Evolutionary conservation across 2,329 filamentous ascomycete species (phyloP), one percentile per base, ranked within the genome.

Genomic region (Cadophora gregata): DNA sequence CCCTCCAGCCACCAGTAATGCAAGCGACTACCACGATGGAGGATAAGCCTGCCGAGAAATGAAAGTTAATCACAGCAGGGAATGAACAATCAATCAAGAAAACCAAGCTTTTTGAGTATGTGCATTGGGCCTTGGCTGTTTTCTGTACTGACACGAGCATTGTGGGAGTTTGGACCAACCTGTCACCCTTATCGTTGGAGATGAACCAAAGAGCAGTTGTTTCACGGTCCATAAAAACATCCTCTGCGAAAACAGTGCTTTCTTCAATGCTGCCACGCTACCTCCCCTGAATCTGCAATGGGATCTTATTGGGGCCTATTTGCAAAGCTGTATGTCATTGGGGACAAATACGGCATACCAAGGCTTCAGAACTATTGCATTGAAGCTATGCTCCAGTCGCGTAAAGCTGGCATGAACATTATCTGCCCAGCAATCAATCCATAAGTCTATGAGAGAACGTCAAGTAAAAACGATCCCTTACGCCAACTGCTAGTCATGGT

Each of bases 121-220:
- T 42, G 4, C 38, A 8, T 33, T 33, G 31, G 10, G 10, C 10
- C 31, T 33, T 33, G 5, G 31, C 5, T 33, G 5, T 33, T 5
- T 5, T 10, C 6, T 33, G 14, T 42, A 12, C 38, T 42, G 38
- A 42, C 14, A 16, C 38, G 14, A 16, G 16, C 4, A 16, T 42
- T 42, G 8, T 42, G 33, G 51, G 7, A 27, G 14, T 4, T 33
- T 33, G 8, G 51, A 33, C 16, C 36, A 67, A 19, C 50, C 45
- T 1, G 33, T 69, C 19, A 64, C 48, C 1, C n/a, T 73, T 4
- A n/a, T 65, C 33, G 67, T 68, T 10, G 69, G 71, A 4, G 16
- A 38, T 1, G 21, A 53, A 16, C 27, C 29, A 4, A n/a, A 33
- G 5, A 19, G 36, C 0, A 45, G 42, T 3, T 42, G 14, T n/a